phyloP scores from a whole-genome alignment of 1,139 yeast species.

The Geotrichum siamense region DNA sequence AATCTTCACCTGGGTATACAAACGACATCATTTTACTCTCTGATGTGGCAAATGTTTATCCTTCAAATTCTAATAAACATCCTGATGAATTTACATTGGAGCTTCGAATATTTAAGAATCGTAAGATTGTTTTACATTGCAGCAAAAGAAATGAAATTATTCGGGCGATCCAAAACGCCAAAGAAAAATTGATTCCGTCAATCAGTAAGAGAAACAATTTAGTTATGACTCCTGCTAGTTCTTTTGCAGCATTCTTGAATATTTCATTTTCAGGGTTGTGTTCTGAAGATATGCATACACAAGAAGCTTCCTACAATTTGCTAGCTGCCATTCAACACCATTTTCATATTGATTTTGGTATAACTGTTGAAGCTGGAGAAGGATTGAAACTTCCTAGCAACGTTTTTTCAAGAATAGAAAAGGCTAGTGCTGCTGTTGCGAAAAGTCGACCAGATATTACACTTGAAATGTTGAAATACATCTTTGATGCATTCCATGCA shows the following conservation, averaged over 20 bases:
- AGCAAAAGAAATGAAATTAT: constrained; percentile 25
- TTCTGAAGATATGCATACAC: constrained; percentile 50
- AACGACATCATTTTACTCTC: constrained; percentile 26
- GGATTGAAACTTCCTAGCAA: constrained; percentile 68
- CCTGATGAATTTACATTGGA: constrained; percentile 53
- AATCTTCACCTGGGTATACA: constrained; percentile 25
- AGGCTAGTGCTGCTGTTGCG: constrained; percentile 53
- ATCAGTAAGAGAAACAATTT: background rate
- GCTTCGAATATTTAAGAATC: constrained; percentile 27
- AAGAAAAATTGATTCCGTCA: constrained; percentile 19
- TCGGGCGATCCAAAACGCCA: constrained; percentile 26
- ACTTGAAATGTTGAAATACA: constrained; percentile 53
- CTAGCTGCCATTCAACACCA: constrained; percentile 57
- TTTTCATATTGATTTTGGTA: constrained; percentile 47
- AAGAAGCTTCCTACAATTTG: constrained; percentile 57
- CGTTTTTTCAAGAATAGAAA: constrained; percentile 55
- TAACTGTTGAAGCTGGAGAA: constrained; percentile 39
- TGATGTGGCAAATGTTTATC: constrained; percentile 46
- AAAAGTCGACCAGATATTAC: constrained; percentile 55
- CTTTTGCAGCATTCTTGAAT: constrained; percentile 41
- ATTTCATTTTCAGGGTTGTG: constrained; percentile 63
- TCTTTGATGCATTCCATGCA: constrained; percentile 50
- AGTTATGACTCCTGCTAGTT: constrained; percentile 8
- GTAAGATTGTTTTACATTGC: constrained; percentile 20
- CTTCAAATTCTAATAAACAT: constrained; percentile 38